Evolutionary conservation across 1,284 basidiomycete species (phyloP).

Genomic region (Ganoderma sinense): DNA sequence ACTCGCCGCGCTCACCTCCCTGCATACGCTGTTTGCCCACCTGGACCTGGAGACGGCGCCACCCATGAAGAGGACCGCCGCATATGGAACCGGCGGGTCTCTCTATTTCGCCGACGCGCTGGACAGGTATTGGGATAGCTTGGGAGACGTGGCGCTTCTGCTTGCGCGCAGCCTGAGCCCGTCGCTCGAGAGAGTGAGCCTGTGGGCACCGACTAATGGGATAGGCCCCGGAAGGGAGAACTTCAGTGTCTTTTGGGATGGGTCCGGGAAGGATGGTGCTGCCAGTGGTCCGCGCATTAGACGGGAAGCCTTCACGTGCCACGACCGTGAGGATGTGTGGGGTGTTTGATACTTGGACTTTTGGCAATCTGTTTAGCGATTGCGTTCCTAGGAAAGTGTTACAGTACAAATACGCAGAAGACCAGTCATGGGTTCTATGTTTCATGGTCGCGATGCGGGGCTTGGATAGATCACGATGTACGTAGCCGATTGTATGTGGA

Average conservation of each 20-base stretch:
- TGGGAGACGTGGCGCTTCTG: background rate
- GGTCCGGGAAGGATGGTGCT: background rate
- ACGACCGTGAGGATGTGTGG: background rate
- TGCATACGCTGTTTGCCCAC: background rate
- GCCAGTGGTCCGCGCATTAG: background rate
- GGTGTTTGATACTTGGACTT: background rate
- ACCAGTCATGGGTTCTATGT: too few relatives aligned
- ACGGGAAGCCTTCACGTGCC: background rate
- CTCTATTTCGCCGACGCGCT: background rate
- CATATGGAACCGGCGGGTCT: background rate
- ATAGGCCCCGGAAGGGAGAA: background rate
- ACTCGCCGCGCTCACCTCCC: background rate
- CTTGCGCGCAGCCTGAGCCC: background rate
- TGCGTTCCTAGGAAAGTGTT: too few relatives aligned
- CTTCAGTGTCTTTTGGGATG: background rate
- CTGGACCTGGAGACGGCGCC: background rate
- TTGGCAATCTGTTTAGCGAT: too few relatives aligned
- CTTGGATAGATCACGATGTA: too few relatives aligned
- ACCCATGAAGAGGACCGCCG: background rate
- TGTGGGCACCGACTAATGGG: background rate
- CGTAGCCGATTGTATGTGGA: too few relatives aligned
- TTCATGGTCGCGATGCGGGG: too few relatives aligned
- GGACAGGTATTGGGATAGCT: background rate
- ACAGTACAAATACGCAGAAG: too few relatives aligned
- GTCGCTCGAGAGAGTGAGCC: background rate